Conservation (phyloP, 768 basidiomycete genomes). For the Hirschioporus abietinus region DNA sequence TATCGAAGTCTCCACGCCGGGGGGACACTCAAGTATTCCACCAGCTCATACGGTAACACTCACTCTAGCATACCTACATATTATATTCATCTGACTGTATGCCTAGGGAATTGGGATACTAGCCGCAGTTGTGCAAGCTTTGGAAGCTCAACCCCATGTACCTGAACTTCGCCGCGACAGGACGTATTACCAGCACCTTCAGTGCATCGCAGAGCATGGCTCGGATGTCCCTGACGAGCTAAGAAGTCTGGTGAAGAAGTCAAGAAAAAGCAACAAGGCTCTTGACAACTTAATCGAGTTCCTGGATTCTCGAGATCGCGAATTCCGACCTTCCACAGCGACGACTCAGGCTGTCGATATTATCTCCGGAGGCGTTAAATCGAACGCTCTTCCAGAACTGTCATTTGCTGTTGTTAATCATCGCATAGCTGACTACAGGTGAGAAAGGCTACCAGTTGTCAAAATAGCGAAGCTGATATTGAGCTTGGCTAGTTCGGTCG, state of each 20-base stretch:
- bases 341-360: conserved; percentile 33
- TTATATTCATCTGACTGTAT: background rate
- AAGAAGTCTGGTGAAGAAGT: conserved; percentile 18
- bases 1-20: conserved; percentile 38
- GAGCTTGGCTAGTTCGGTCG: conserved; percentile 22
- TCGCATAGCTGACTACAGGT: conserved; percentile 30
- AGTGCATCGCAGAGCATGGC: conserved; percentile 37
- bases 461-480: conserved; percentile 5
- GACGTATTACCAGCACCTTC: conserved; percentile 28
- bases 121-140: conserved; percentile 37
- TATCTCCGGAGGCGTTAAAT: conserved; percentile 37
- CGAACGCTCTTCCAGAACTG: conserved; percentile 42
- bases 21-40: conserved; percentile 53
- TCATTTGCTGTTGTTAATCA: conserved; percentile 31
- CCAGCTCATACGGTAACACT: conserved; percentile 43
- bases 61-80: background rate
- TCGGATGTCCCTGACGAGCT: conserved; percentile 25
- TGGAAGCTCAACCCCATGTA: conserved; percentile 40
- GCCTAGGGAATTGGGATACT: conserved; percentile 47
- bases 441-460: conserved; percentile 11
- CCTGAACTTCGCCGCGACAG: conserved; percentile 22
- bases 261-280: conserved; percentile 14
- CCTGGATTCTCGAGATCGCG: conserved; percentile 21
- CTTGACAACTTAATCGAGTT: conserved; percentile 28
- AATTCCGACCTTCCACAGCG: conserved; percentile 22